Conservation (phyloP, 2,329 filamentous ascomycete species). For the Lachnellula occidentalis region DNA sequence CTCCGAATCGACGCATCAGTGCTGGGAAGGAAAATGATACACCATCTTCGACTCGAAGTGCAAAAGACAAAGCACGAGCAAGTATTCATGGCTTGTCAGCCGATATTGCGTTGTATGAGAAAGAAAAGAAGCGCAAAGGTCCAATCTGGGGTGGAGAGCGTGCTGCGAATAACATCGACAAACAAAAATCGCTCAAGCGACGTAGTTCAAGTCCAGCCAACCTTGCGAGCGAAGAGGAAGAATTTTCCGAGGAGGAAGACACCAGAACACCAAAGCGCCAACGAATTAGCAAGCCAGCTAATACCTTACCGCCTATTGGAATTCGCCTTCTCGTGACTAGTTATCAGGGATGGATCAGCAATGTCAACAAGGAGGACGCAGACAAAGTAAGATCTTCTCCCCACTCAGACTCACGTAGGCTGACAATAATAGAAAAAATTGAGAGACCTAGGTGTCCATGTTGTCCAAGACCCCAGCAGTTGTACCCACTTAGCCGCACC, state of each 20-base stretch:
- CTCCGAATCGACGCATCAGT: constrained; percentile 44
- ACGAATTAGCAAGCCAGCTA: constrained; percentile 43
- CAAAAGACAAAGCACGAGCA: constrained; percentile 78
- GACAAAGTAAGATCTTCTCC: constrained; percentile 61
- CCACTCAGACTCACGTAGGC: constrained; percentile 9
- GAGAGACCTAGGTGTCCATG: constrained; percentile 73
- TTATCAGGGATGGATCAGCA: constrained; percentile 74
- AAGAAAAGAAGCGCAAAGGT: constrained; percentile 76
- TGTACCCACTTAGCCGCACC: constrained; percentile 88
- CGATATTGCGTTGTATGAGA: constrained; percentile 87
- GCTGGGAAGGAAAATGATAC: constrained; percentile 79
- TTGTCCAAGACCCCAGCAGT: constrained; percentile 67
- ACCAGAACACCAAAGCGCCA: constrained; percentile 45
- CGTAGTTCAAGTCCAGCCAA: constrained; percentile 36
- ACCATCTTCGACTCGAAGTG: constrained; percentile 73
- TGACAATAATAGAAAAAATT: constrained; percentile 62
- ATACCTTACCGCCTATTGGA: constrained; percentile 52
- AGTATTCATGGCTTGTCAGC: constrained; percentile 71
- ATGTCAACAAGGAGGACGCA: constrained; percentile 66
- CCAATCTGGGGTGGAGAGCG: constrained; percentile 57
- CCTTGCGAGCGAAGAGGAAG: constrained; percentile 36
- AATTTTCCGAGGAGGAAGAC: constrained; percentile 43
- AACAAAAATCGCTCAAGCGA: constrained; percentile 33
- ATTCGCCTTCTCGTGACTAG: constrained; percentile 79
- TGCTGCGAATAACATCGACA: constrained; percentile 54